These are phyloP conservation scores for Podila epicladia DNA, from an alignment of 192 early-diverging fungal genomes.

Conservation along the genomic window DNA sequence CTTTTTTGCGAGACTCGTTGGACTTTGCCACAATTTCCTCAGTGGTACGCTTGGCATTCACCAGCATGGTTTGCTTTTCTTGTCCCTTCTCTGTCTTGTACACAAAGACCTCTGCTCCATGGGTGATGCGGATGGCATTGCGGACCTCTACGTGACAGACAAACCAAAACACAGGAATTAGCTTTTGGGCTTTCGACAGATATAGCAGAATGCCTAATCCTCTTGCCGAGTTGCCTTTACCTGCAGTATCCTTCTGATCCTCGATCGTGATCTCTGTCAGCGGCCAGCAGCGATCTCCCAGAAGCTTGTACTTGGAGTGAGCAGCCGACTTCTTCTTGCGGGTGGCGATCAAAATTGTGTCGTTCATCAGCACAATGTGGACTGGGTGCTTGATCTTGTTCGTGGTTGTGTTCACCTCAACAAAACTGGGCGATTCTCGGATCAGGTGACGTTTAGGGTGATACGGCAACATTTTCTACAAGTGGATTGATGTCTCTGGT, in stretches of 20 bases:
- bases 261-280: constrained; percentile 83
- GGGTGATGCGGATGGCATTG: constrained; percentile 87
- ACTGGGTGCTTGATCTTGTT: constrained; percentile 80
- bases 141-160: constrained; percentile 63
- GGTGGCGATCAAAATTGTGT: constrained; percentile 82
- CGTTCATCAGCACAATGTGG: constrained; percentile 85
- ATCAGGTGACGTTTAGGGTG: constrained; percentile 76
- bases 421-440: constrained; percentile 74
- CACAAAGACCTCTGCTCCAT: constrained; percentile 78
- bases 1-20: constrained; percentile 42
- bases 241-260: constrained; percentile 84
- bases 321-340: constrained; percentile 77
- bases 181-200: background rate
- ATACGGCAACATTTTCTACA: constrained; percentile 74
- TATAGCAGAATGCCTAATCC: background rate
- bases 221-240: constrained; percentile 32
- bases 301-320: constrained; percentile 67
- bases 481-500: no score
- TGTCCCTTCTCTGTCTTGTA: constrained; percentile 74
- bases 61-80: constrained; percentile 74
- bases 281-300: constrained; percentile 84
- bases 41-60: constrained; percentile 63
- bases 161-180: constrained; percentile 3
- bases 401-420: constrained; percentile 82
- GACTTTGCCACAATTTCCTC: constrained; percentile 63